Base-by-base conservation (phyloP, 805 yeast species). In the Barnettozyma botsteinii region DNA sequence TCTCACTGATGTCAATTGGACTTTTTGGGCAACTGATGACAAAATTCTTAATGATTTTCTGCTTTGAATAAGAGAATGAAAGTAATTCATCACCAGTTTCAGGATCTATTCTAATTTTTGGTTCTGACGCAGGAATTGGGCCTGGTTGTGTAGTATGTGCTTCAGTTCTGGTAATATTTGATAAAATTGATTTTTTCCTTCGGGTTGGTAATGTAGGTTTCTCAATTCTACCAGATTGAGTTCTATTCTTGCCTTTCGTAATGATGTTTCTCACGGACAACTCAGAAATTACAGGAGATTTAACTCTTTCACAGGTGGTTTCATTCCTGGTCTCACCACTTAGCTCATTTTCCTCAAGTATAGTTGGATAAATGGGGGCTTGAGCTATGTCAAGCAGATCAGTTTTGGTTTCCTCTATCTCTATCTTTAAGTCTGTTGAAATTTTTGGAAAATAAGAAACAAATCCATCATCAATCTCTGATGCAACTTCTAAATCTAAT, bases 61-160 rank as follows among this genome's bases (percentile, higher is more conserved):
- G 49, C 33, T 53, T 55, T 5, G 65, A 57, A 37, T 61, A 61
- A 2, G 55, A 51, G 35, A 61, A 61, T 0, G 58, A 50, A 7
- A 61, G 36, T 6, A 51, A n/a, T 35, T 60, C 64, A 18, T 59
- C 53, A 1, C 65, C 65, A 8, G 59, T 50, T 8, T 19, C 27
- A 3, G 43, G 42, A 35, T 61, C 62, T 17, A 45, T 37, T 6
- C 39, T 22, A 2, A 58, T 28, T 35, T 27, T 40, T 22, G 62
- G 62, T 30, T 48, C 50, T 3, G 59, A 45, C 6, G 62, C 62
- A 4, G 64, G 65, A 12, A 61, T 56, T 12, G 65, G 66, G 8
- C 66, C 66, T 2, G 64, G 64, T 37, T 59, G 64, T 6, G 59
- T 50, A 2, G 57, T 52, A 18, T 51, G 47, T 13, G 27, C 12